Conservation (phyloP, 768 basidiomycete species). For the Boletellus emodensis region DNA sequence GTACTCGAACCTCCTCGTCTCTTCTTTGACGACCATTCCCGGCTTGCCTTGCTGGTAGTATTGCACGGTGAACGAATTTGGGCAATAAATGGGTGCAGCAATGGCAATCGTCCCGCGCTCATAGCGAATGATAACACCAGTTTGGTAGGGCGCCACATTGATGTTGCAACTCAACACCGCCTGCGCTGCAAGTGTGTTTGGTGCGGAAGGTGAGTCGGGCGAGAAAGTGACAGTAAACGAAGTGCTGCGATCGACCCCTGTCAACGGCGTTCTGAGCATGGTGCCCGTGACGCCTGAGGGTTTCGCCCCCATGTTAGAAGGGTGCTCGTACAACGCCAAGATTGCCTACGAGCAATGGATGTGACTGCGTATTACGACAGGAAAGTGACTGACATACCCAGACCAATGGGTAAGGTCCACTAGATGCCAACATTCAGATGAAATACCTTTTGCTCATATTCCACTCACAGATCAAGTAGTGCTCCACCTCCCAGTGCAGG, state of each 20-base stretch:
- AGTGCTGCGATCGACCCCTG: conserved; percentile 76
- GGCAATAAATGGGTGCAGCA: conserved; percentile 60
- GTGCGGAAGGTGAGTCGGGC: conserved; percentile 35
- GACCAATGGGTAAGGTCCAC: conserved; percentile 78
- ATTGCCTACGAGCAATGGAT: conserved; percentile 53
- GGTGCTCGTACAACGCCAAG: conserved; percentile 74
- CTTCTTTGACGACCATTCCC: conserved; percentile 46
- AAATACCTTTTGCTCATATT: not conserved
- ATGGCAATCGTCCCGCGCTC: conserved; percentile 68
- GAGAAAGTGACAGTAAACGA: conserved; percentile 70
- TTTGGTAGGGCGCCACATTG: conserved; percentile 42
- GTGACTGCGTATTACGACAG: conserved; percentile 2
- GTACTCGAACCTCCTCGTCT: conserved; percentile 55
- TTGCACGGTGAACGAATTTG: conserved; percentile 62
- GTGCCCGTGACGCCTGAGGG: conserved; percentile 61
- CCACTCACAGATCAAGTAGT: conserved; percentile 72
- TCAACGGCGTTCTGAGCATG: conserved; percentile 75
- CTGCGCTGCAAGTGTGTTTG: conserved; percentile 54
- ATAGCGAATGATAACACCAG: conserved; percentile 68
- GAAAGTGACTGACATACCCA: conserved; percentile 47
- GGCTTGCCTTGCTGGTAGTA: conserved; percentile 49
- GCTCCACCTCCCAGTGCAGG: conserved; percentile 80
- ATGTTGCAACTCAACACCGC: conserved; percentile 71
- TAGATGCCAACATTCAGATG: conserved; percentile 25
- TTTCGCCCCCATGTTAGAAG: conserved; percentile 54